A percentile compares a stretch with the other conserved stretches of the same genome.
Evolutionary conservation across 1,139 yeast species (phyloP).

Genomic region (Yamadazyma songkhlaensis): DNA sequence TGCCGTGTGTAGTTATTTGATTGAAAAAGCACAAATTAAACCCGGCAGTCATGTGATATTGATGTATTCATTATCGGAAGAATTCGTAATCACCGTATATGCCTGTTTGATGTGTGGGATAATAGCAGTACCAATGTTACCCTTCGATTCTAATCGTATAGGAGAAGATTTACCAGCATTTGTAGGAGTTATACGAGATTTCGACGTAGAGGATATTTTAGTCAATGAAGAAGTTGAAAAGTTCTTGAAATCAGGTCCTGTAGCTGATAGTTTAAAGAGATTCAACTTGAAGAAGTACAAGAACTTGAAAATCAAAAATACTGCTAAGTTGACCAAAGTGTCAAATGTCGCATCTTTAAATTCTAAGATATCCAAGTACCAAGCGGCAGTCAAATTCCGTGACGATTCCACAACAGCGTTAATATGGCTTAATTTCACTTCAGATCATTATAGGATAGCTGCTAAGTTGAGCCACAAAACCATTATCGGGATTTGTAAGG

Average conservation of each 20-base stretch:
- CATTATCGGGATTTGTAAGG: slow-evolving; percentile 77
- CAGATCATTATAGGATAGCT: slow-evolving; percentile 71
- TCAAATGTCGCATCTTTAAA: slow-evolving; percentile 46
- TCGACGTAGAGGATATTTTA: slow-evolving; percentile 66
- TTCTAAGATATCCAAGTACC: slow-evolving; percentile 43
- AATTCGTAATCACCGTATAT: slow-evolving; percentile 75
- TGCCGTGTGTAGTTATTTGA: slow-evolving; percentile 59
- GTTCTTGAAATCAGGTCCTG: slow-evolving; percentile 66
- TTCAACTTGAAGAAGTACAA: slow-evolving; percentile 38
- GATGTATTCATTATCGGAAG: slow-evolving; percentile 87
- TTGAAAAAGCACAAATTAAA: slow-evolving; percentile 49
- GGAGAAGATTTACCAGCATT: slow-evolving; percentile 77
- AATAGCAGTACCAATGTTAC: slow-evolving; percentile 75
- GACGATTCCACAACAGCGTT: slow-evolving; percentile 48
- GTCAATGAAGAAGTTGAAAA: slow-evolving; percentile 78
- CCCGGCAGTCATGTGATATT: slow-evolving; percentile 75
- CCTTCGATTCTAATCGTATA: slow-evolving; percentile 65
- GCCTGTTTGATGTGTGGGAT: slow-evolving; percentile 87
- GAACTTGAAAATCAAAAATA: slow-evolving; percentile 62
- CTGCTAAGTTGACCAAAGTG: slow-evolving; percentile 63
- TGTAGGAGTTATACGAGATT: slow-evolving; percentile 64
- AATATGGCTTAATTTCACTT: slow-evolving; percentile 66
- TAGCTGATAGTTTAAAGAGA: slow-evolving; percentile 62
- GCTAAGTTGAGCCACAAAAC: slow-evolving; percentile 62
- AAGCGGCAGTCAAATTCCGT: slow-evolving; percentile 41